Conservation (phyloP, 139 green algal species). For the Pedinophyceae sp. region DNA sequence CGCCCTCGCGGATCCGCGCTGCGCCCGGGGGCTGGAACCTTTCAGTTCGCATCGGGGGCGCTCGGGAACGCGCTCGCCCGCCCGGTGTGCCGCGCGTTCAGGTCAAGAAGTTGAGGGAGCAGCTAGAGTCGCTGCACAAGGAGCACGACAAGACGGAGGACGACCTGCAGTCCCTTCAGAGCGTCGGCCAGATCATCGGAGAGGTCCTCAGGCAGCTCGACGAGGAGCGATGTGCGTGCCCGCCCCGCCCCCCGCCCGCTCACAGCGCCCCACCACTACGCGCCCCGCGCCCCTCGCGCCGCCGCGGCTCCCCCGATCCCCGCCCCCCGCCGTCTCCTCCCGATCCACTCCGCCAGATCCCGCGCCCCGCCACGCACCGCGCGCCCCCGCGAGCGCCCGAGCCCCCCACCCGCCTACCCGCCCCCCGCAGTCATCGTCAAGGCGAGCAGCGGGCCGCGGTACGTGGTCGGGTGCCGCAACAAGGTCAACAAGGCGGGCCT, state of each 20-base stretch:
- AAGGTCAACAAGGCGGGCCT: slow-evolving; percentile 95
- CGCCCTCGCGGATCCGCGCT: slow-evolving; percentile 27
- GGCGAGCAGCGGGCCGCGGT: slow-evolving; percentile 88
- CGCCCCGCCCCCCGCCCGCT: background rate
- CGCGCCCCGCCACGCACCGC: too few relatives aligned
- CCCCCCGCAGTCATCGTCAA: slow-evolving; percentile 88
- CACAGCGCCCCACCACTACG: background rate
- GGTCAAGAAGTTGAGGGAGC: slow-evolving; percentile 64
- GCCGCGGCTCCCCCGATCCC: background rate
- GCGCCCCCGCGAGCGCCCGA: too few relatives aligned
- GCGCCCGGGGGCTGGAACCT: slow-evolving; percentile 30
- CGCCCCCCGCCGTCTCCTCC: background rate
- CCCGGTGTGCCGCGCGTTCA: slow-evolving; percentile 40
- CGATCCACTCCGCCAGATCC: too few relatives aligned
- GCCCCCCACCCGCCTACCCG: background rate
- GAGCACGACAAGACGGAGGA: slow-evolving; percentile 99
- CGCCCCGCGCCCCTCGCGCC: background rate
- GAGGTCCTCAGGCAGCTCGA: slow-evolving; percentile 96
- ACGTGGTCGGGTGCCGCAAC: slow-evolving; percentile 89
- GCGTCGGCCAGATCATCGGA: slow-evolving; percentile 97
- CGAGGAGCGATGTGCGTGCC: slow-evolving; percentile 82
- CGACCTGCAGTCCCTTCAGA: slow-evolving; percentile 94
- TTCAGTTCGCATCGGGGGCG: background rate
- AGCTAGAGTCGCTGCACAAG: slow-evolving; percentile 96
- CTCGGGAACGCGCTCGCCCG: background rate